phyloP scores from a whole-genome alignment of 139 green algal species.

The Gonium pectorale region DNA sequence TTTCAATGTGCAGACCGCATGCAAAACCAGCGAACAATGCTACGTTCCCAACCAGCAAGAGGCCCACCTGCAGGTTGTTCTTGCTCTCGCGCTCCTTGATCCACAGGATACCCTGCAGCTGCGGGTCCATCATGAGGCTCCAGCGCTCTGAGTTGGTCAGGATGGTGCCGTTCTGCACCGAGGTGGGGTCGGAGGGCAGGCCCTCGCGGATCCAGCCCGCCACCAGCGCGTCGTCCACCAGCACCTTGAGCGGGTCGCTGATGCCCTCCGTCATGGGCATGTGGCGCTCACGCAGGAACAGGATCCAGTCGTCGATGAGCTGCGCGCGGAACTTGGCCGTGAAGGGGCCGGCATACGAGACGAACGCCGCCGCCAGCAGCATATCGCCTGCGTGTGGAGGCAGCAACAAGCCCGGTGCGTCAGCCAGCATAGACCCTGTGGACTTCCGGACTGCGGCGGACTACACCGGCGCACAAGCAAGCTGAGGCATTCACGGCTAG shows the following conservation, averaged over 20 bases:
- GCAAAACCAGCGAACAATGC: too few relatives aligned
- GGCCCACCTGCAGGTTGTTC: slow-evolving; percentile 78
- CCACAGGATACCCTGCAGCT: slow-evolving; percentile 91
- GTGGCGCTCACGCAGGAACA: slow-evolving; percentile 77
- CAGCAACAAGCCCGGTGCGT: too few relatives aligned
- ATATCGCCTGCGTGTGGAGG: slow-evolving; percentile 79
- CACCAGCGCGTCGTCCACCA: slow-evolving; percentile 85
- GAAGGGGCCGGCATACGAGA: slow-evolving; percentile 83
- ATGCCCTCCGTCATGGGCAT: slow-evolving; percentile 86
- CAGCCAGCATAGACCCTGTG: too few relatives aligned
- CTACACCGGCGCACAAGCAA: too few relatives aligned
- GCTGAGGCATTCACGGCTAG: too few relatives aligned
- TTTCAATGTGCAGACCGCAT: too few relatives aligned
- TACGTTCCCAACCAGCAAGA: too few relatives aligned
- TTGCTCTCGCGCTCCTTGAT: slow-evolving; percentile 90
- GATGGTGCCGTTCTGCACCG: slow-evolving; percentile 86
- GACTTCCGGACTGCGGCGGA: too few relatives aligned
- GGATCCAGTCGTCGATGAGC: slow-evolving; percentile 79
- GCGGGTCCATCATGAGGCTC: slow-evolving; percentile 89
- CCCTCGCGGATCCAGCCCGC: slow-evolving; percentile 82
- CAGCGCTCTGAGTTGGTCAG: slow-evolving; percentile 86
- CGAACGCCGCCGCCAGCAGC: slow-evolving; percentile 80
- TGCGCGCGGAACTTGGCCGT: slow-evolving; percentile 77
- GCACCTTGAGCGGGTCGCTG: slow-evolving; percentile 77
- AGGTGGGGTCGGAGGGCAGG: slow-evolving; percentile 82